phyloP scores from a whole-genome alignment of 805 yeast genomes.

The Wickerhamomyces silvicola region DNA sequence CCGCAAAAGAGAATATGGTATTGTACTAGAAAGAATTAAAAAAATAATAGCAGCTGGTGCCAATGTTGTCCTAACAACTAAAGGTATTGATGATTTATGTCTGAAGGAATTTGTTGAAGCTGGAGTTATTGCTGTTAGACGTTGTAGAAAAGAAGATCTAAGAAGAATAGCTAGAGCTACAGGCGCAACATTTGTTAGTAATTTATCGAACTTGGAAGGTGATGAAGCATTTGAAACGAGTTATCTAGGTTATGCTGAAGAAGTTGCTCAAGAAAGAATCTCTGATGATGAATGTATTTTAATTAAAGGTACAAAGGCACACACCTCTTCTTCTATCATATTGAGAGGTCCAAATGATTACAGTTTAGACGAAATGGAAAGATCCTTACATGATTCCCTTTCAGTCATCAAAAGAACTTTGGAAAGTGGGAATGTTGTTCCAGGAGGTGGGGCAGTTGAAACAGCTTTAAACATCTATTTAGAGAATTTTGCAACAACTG shows the following conservation, averaged over 20 bases:
- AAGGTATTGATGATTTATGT: conserved; percentile 95
- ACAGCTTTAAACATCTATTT: conserved; percentile 89
- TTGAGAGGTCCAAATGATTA: conserved; percentile 95
- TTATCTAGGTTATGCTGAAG: conserved; percentile 89
- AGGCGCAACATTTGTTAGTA: conserved; percentile 85
- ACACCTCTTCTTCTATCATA: conserved; percentile 85
- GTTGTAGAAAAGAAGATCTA: conserved; percentile 94
- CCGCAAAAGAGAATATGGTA: conserved; percentile 89
- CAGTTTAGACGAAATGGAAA: conserved; percentile 96
- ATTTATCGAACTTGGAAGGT: conserved; percentile 85
- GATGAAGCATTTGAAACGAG: conserved; percentile 82
- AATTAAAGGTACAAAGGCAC: conserved; percentile 89
- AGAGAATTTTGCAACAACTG: conserved; percentile 96
- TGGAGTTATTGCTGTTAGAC: conserved; percentile 83
- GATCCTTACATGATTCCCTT: conserved; percentile 91
- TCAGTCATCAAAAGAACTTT: conserved; percentile 93
- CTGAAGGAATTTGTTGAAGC: conserved; percentile 90
- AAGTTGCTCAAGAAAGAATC: conserved; percentile 79
- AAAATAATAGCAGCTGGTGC: conserved; percentile 83
- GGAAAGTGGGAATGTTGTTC: conserved; percentile 90
- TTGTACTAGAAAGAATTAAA: conserved; percentile 57
- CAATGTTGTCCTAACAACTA: conserved; percentile 90
- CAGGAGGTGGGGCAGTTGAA: conserved; percentile 99
- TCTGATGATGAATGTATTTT: conserved; percentile 96
- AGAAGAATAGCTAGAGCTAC: conserved; percentile 97